Percentiles rank a stretch among this genome's conserved stretches.
Evolutionary conservation across 495 filamentous ascomycete genomes (phyloP).

Genomic region (Astrothelium macrocarpum): DNA sequence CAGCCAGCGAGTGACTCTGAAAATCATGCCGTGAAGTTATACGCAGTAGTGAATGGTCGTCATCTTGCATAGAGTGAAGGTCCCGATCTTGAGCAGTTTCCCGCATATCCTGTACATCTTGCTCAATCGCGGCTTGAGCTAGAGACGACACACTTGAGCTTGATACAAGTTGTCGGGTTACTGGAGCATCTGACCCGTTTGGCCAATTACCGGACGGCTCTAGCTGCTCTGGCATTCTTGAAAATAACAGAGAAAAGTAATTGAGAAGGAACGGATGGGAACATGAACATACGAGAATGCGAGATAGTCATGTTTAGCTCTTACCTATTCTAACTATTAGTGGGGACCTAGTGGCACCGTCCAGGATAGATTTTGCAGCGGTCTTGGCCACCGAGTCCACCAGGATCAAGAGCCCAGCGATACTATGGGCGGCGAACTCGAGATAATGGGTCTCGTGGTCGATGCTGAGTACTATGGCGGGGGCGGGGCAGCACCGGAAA

Average conservation of each 20-base stretch:
- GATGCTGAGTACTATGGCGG: not conserved
- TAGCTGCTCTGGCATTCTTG: not conserved
- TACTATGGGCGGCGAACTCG: too few species aligned
- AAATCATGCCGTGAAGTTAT: not conserved
- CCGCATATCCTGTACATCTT: not conserved
- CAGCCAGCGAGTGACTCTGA: constrained; percentile 46
- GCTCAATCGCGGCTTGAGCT: constrained; percentile 1
- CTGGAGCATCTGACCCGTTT: not conserved
- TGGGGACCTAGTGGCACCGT: not conserved
- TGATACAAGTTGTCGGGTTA: not conserved
- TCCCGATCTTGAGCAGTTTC: not conserved
- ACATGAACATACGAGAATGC: not conserved
- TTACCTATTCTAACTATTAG: not conserved
- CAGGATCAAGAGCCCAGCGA: too few species aligned
- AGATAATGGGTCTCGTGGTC: too few species aligned
- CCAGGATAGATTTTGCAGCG: not conserved
- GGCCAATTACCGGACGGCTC: not conserved
- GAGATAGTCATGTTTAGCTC: not conserved
- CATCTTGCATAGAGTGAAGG: not conserved
- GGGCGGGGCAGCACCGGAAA: not conserved
- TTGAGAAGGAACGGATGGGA: not conserved
- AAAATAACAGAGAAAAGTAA: not conserved
- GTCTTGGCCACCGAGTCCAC: not conserved
- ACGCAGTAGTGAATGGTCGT: not conserved
- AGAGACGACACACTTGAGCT: not conserved